These are phyloP conservation scores for Parastagonospora nodorum DNA, from an alignment of 2,329 filamentous ascomycete genomes.

Conservation along the genomic window DNA sequence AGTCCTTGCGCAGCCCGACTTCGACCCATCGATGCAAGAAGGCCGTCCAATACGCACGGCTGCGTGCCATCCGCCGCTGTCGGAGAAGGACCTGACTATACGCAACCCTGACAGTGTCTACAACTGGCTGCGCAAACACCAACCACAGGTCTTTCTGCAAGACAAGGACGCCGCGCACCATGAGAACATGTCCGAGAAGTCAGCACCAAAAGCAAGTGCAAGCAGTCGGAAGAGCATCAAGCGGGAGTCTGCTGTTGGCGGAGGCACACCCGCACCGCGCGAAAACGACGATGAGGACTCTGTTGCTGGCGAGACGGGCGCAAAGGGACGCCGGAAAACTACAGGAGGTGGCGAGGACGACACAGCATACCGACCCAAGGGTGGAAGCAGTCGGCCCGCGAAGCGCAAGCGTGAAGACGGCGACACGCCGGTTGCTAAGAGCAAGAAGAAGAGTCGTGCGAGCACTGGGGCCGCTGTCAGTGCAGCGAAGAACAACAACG, in stretches of 20 bases:
- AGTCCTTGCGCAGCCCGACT: conserved; percentile 56
- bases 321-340: conserved; percentile 28
- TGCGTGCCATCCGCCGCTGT: conserved; percentile 49
- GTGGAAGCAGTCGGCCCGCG: conserved; percentile 49
- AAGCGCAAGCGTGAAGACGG: conserved; percentile 53
- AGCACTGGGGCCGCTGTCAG: conserved; percentile 22
- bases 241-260: conserved; percentile 38
- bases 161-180: conserved; percentile 59
- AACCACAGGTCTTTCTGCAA: conserved; percentile 83
- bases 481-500: neutral
- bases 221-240: conserved; percentile 33
- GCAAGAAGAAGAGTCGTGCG: conserved; percentile 41
- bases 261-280: conserved; percentile 40
- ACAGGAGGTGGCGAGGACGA: conserved; percentile 48
- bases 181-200: conserved; percentile 45
- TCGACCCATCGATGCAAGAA: conserved; percentile 53
- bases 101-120: conserved; percentile 90
- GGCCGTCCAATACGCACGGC: conserved; percentile 46
- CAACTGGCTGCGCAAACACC: conserved; percentile 89
- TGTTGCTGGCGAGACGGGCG: conserved; percentile 35
- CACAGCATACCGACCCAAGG: conserved; percentile 55
- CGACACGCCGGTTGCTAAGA: conserved; percentile 31
- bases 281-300: conserved; percentile 51
- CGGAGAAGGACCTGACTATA: conserved; percentile 60
- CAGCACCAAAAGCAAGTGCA: conserved; percentile 31